phyloP scores from a whole-genome alignment of 23 red algal species.

The Gracilariopsis chorda region DNA sequence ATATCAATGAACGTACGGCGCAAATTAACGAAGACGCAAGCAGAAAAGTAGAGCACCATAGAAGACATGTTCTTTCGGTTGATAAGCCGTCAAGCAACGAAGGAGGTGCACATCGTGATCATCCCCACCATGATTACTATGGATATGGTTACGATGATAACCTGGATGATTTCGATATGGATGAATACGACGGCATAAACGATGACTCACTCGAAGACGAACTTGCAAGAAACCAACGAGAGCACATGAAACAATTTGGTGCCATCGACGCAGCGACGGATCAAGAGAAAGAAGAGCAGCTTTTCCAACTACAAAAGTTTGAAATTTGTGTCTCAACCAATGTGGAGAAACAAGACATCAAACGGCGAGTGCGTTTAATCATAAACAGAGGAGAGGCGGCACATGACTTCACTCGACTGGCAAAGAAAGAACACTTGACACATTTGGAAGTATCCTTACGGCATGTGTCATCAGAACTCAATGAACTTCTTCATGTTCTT shows the following conservation, averaged over 20 bases:
- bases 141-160: constrained; percentile 51
- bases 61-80: background rate
- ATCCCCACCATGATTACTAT: background rate
- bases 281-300: constrained; percentile 17
- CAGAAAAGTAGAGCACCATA: background rate
- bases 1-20: background rate
- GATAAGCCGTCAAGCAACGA: background rate
- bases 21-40: background rate
- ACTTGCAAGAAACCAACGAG: background rate
- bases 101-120: background rate
- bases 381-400: constrained; percentile 64
- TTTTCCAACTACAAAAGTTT: constrained; percentile 47
- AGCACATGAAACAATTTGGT: constrained; percentile 7
- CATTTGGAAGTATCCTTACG: constrained; percentile 47
- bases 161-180: constrained; percentile 39
- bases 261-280: background rate
- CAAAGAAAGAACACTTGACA: constrained; percentile 64
- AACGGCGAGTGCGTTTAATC: constrained; percentile 38
- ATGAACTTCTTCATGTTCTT: constrained; percentile 47
- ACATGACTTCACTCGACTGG: constrained; percentile 50
- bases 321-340: constrained; percentile 34
- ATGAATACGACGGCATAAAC: constrained; percentile 31
- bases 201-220: constrained; percentile 37
- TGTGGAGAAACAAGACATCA: constrained; percentile 31
- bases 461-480: constrained; percentile 28